Evolutionary conservation across 2,329 filamentous ascomycete genomes (phyloP), one percentile per base, ranked within the genome.

Genomic region (Neobulgaria alba): DNA sequence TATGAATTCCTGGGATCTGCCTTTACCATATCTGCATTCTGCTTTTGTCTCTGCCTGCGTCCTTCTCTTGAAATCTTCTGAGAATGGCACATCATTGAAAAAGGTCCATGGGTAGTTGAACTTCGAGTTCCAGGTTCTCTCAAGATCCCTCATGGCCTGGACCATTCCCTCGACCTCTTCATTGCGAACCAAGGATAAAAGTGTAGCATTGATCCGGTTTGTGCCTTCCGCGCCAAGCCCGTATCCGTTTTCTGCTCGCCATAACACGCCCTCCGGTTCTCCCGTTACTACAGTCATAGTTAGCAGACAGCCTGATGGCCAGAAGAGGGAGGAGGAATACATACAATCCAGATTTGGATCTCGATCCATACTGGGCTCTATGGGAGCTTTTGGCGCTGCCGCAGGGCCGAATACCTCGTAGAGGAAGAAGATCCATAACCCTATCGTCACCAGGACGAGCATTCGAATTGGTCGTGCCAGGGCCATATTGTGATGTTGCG

Each of bases 21-120:
- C 67, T 23, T 39, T 73, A 89, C 84, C 85, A 61, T 92, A 95
- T 62, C 73, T 75, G 57, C 84, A 85, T 62, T 94, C 80, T 34
- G 90, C 92, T 52, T 94, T 95, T 14, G 90, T 96, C 37, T 76
- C 80, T 19, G 80, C 86, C 48, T 74, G 71, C 1, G 89, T 96
- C 63, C 75, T 77, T 56, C 68, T 69, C 67, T 93, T 96, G 69
- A 98, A 98, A 56, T 96, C 89, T 12, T 92, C 84, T 2, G 83
- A 81, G 59, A 98, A 98, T 12, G 86, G 85, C 38, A 85, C 81
- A 58, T 98, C 90, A 66, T 98, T 98, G 73, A 98, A 93, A 63
- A 98, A 98, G 7, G 88, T 95, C 87, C 92, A 98, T 0, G 92
- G 92, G 60, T 98, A 98, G 69, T 98, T 98, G 76, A 96, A 98